Percentiles rank a stretch among this genome's conserved stretches.
These are phyloP conservation scores for Collybia mongolica DNA, from an alignment of 768 basidiomycete species.

Conservation along the genomic window DNA sequence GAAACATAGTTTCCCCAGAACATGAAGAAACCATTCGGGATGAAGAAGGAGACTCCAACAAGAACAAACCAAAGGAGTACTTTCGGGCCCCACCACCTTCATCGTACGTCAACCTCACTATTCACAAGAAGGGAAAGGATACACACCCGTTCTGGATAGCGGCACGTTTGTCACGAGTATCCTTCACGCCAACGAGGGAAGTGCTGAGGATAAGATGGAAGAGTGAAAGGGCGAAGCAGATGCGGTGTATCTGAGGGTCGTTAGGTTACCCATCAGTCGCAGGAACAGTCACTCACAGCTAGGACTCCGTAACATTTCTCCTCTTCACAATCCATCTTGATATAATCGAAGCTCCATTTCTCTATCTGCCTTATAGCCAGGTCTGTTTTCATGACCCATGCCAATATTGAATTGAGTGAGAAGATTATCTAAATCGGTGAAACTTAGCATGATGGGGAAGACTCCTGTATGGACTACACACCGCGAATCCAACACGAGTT, in stretches of 20 bases:
- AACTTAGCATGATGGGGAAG: not conserved
- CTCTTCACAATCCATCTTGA: slow-evolving; percentile 94
- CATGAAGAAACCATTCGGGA: slow-evolving; percentile 97
- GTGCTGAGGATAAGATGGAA: slow-evolving; percentile 84
- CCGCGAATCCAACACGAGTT: slow-evolving; percentile 93
- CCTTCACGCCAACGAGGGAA: slow-evolving; percentile 80
- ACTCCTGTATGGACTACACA: slow-evolving; percentile 30
- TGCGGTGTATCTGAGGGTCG: slow-evolving; percentile 74
- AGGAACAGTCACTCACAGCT: slow-evolving; percentile 58
- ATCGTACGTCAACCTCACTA: slow-evolving; percentile 1
- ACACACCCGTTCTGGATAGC: slow-evolving; percentile 94
- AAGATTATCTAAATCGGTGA: slow-evolving; percentile 75
- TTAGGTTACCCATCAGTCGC: not conserved
- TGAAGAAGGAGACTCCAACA: slow-evolving; percentile 82
- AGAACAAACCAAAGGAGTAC: slow-evolving; percentile 86
- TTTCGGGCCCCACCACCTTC: slow-evolving; percentile 99
- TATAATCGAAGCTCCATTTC: slow-evolving; percentile 93
- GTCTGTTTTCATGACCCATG: slow-evolving; percentile 95
- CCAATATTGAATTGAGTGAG: slow-evolving; percentile 90
- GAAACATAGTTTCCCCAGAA: slow-evolving; percentile 96
- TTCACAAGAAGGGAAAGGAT: not conserved
- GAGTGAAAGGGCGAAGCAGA: slow-evolving; percentile 91
- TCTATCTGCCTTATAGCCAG: slow-evolving; percentile 84
- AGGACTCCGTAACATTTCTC: slow-evolving; percentile 97
- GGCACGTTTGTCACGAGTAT: slow-evolving; percentile 90